These are phyloP conservation scores for Malus hybrid DNA, from an alignment of 331 rosid genomes.

Conservation along the genomic window DNA sequence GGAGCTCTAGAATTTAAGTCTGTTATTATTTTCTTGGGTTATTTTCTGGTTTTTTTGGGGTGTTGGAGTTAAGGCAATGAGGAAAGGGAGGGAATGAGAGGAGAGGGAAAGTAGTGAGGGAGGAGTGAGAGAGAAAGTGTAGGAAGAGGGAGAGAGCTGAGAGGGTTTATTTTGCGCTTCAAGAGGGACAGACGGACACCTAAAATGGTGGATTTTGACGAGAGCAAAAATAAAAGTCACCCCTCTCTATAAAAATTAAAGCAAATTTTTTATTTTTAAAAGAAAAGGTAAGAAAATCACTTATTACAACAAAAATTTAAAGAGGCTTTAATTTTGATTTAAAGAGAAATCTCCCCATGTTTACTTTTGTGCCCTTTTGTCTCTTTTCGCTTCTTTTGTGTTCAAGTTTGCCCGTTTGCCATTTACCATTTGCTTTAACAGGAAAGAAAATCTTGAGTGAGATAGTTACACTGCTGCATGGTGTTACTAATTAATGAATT, in stretches of 20 bases:
- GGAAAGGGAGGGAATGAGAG: background rate
- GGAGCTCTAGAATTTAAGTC: background rate
- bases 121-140: slow-evolving; percentile 27
- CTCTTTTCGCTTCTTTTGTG: slow-evolving; percentile 4
- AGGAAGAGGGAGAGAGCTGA: slow-evolving; percentile 25
- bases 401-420: background rate
- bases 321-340: slow-evolving; percentile 24
- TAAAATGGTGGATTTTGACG: slow-evolving; percentile 33
- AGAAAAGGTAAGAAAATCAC: background rate
- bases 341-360: slow-evolving; percentile 5
- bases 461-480: background rate
- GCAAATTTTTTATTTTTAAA: background rate
- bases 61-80: slow-evolving; percentile 15
- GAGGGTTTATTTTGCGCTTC: slow-evolving; percentile 54
- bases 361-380: slow-evolving; percentile 28
- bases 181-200: slow-evolving; percentile 61
- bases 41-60: background rate
- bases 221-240: background rate
- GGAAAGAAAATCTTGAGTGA: background rate
- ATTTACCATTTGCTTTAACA: background rate
- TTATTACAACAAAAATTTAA: slow-evolving; percentile 7
- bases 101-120: slow-evolving; percentile 17
- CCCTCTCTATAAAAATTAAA: too few species aligned
- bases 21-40: background rate
- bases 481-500: too few species aligned